Evolutionary conservation across 2,329 filamentous ascomycete genomes (phyloP).

Genomic region (Whalleya microplaca): DNA sequence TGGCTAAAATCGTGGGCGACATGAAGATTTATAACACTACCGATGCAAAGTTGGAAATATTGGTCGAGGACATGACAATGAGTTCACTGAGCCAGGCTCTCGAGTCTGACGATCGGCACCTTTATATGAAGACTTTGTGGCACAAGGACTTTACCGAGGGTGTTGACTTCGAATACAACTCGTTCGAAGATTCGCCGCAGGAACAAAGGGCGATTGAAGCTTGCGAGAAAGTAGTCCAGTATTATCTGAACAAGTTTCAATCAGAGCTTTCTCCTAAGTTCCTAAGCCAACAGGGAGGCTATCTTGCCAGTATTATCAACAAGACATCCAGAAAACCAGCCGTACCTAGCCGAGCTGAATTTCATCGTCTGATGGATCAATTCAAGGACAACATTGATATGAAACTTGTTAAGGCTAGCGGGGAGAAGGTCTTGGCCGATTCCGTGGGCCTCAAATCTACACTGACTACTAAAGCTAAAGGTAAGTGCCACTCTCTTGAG

Average conservation of each 20-base stretch:
- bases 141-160: not conserved
- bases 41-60: not conserved
- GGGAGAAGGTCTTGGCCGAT: too few species aligned
- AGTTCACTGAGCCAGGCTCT: not conserved
- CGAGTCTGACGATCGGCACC: not conserved
- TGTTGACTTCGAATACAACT: not conserved
- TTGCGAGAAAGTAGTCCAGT: not conserved
- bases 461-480: too few species aligned
- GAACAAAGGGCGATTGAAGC: not conserved
- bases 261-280: not conserved
- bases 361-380: too few species aligned
- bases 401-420: too few species aligned
- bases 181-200: too few species aligned
- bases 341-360: too few species aligned
- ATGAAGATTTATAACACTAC: not conserved
- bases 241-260: not conserved
- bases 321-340: not conserved
- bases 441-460: too few species aligned
- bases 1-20: not conserved
- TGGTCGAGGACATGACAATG: slow-evolving; percentile 1
- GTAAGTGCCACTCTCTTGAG: too few species aligned
- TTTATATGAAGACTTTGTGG: slow-evolving; percentile 1
- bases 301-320: not conserved
- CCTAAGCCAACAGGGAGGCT: not conserved
- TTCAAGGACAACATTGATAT: too few species aligned